Evolutionary conservation across 1,284 basidiomycete species (phyloP).

Genomic region (Cerioporus squamosus): DNA sequence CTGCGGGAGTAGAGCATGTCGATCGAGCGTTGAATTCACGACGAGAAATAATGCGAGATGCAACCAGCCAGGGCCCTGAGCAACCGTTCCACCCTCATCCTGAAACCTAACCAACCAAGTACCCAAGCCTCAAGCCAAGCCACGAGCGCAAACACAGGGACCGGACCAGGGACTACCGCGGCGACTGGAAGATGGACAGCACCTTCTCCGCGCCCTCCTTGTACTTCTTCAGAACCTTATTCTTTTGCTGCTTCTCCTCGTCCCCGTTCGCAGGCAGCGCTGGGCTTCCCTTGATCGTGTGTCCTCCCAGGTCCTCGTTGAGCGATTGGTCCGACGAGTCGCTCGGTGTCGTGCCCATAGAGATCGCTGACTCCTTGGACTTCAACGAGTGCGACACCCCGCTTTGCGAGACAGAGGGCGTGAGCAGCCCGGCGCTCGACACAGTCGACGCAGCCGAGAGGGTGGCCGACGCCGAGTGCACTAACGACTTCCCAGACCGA

Average conservation of each 20-base stretch:
- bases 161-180: slow-evolving; percentile 36
- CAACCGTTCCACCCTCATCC: neutral
- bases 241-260: slow-evolving; percentile 57
- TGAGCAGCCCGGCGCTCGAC: slow-evolving; percentile 55
- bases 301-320: slow-evolving; percentile 47
- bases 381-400: slow-evolving; percentile 68
- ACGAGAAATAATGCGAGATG: slow-evolving; percentile 3
- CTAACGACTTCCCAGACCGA: slow-evolving; percentile 53
- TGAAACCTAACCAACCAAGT: neutral
- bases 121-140: neutral
- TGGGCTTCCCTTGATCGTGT: slow-evolving; percentile 28
- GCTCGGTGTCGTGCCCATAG: slow-evolving; percentile 62
- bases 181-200: slow-evolving; percentile 73
- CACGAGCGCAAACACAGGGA: neutral
- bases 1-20: slow-evolving; percentile 24
- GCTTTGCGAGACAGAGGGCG: slow-evolving; percentile 60
- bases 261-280: slow-evolving; percentile 36
- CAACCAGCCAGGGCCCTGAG: neutral
- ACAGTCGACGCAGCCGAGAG: slow-evolving; percentile 47
- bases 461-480: slow-evolving; percentile 50
- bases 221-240: slow-evolving; percentile 79
- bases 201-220: slow-evolving; percentile 84
- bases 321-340: slow-evolving; percentile 72
- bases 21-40: too few relatives aligned
- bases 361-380: slow-evolving; percentile 76